phyloP scores from a whole-genome alignment of 192 early-diverging fungal species.

The Fimicolochytrium jonesii region DNA sequence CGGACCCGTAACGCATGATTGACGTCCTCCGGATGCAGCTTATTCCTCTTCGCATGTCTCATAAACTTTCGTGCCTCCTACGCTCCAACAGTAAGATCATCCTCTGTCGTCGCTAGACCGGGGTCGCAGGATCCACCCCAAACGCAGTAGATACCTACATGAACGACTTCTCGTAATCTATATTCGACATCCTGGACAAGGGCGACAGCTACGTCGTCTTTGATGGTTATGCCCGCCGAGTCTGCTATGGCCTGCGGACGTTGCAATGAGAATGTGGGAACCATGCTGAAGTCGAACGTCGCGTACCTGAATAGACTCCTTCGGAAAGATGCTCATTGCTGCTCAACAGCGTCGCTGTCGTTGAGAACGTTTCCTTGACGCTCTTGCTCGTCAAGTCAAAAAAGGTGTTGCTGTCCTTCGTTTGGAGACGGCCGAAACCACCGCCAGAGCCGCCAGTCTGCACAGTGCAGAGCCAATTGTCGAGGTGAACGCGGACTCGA shows the following conservation, averaged over 20 bases:
- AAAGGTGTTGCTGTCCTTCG: no score
- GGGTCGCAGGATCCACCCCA: no score
- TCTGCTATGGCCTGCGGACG: conserved; percentile 61
- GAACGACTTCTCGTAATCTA: conserved; percentile 85
- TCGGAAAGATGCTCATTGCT: conserved; percentile 48
- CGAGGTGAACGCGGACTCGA: no score
- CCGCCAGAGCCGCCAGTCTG: no score
- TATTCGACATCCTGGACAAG: conserved; percentile 94
- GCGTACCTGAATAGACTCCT: conserved; percentile 52
- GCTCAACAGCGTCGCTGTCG: no score
- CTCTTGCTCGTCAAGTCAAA: no score
- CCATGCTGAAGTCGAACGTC: conserved; percentile 1
- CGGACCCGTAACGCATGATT: conserved; percentile 84
- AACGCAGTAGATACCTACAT: no score
- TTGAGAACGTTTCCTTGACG: no score
- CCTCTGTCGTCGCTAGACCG: no score
- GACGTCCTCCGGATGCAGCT: conserved; percentile 79
- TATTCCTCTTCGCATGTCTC: conserved; percentile 85
- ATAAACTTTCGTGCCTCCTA: conserved; percentile 95
- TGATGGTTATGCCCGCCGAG: conserved; percentile 76
- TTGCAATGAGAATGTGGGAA: background rate
- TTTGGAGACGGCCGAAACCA: no score
- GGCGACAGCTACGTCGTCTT: conserved; percentile 79
- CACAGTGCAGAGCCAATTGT: no score
- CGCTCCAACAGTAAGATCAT: background rate